A percentile compares a stretch with the other conserved stretches of the same genome.
These are phyloP conservation scores for Acanthochlamys bracteata DNA, from an alignment of 106 monocot genomes.

Conservation along the genomic window DNA sequence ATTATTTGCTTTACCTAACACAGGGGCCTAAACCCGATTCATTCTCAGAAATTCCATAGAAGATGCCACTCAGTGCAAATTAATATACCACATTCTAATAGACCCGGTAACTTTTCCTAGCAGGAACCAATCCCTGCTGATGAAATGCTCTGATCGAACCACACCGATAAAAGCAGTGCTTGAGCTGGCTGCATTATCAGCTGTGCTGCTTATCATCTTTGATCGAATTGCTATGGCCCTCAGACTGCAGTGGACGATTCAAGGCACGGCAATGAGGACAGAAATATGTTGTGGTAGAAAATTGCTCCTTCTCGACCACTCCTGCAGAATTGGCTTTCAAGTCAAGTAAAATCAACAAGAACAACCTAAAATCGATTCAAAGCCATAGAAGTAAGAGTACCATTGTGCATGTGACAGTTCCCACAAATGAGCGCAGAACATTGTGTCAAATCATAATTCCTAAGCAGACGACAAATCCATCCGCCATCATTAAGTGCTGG, in stretches of 20 bases:
- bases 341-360: not conserved
- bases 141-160: too few relatives aligned
- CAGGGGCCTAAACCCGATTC: too few relatives aligned
- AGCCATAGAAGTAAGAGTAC: conserved; percentile 4
- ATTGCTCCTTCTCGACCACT: conserved; percentile 80
- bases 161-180: not conserved
- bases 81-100: too few relatives aligned
- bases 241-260: conserved; percentile 46
- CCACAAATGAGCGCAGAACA: conserved; percentile 84
- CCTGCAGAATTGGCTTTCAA: conserved; percentile 34
- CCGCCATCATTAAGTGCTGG: conserved; percentile 32
- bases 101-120: too few relatives aligned
- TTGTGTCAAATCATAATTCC: conserved; percentile 85
- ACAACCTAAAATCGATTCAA: not conserved
- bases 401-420: conserved; percentile 78
- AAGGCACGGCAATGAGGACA: conserved; percentile 81
- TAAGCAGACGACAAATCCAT: conserved; percentile 76
- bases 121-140: too few relatives aligned
- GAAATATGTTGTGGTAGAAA: conserved; percentile 67
- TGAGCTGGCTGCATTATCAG: not conserved
- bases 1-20: too few relatives aligned
- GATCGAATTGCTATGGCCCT: conserved; percentile 8
- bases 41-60: too few relatives aligned
- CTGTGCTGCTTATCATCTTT: not conserved
- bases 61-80: too few relatives aligned